These are phyloP conservation scores for Aspergillus latus DNA, from an alignment of 2,329 filamentous ascomycete species.

Conservation along the genomic window DNA sequence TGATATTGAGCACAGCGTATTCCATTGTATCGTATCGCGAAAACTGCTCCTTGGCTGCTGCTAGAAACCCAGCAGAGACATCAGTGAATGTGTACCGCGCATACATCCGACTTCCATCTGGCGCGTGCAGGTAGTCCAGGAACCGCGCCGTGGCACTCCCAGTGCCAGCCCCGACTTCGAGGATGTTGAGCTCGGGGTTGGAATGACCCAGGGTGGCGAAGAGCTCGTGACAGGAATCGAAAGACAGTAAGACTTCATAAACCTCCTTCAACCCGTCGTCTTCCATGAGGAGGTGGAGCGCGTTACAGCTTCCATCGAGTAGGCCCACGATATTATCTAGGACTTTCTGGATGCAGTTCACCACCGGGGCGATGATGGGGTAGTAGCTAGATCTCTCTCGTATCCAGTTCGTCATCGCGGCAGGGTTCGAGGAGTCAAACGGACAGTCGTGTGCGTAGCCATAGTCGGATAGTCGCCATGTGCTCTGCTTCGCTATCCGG, in stretches of 20 bases:
- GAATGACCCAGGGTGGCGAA: conserved; percentile 9
- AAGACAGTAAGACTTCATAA: not conserved
- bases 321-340: not conserved
- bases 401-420: not conserved
- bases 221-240: not conserved
- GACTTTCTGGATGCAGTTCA: not conserved
- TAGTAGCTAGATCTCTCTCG: not conserved
- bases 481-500: not conserved
- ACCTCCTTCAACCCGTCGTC: not conserved
- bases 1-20: conserved; percentile 33
- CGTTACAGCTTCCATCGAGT: not conserved
- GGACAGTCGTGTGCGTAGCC: not conserved
- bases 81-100: conserved; percentile 32
- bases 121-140: not conserved
- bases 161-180: conserved; percentile 15
- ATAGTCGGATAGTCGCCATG: not conserved
- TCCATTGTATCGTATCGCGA: conserved; percentile 25
- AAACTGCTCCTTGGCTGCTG: conserved; percentile 28
- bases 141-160: conserved; percentile 5
- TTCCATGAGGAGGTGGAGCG: not conserved
- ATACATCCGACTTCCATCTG: conserved; percentile 1
- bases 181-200: conserved; percentile 5
- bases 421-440: not conserved
- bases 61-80: conserved; percentile 32
- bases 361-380: not conserved